A percentile compares a stretch with the other conserved stretches of the same genome.
phyloP scores from a whole-genome alignment of 352 stramenopile species.

The Phytopythium sindhum region DNA sequence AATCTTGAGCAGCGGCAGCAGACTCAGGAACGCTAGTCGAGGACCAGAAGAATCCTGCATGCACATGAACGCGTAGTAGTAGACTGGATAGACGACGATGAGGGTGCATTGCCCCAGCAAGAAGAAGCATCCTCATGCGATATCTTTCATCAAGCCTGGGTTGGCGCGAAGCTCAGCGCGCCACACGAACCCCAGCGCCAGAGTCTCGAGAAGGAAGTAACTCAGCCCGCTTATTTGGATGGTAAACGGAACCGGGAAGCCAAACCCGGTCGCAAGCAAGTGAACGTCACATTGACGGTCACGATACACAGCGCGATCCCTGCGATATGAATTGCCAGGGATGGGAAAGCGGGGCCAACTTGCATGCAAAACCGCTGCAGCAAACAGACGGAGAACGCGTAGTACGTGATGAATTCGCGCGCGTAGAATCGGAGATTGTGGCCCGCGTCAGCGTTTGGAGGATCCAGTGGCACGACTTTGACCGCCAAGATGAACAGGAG shows the following conservation, averaged over 20 bases:
- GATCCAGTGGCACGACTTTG: neutral
- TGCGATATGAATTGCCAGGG: neutral
- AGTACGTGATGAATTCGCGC: neutral
- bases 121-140: neutral
- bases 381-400: neutral
- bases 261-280: neutral
- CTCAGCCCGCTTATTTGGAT: neutral
- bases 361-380: neutral
- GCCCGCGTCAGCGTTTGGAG: neutral
- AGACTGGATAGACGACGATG: conserved; percentile 18
- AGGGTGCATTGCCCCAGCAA: conserved; percentile 10
- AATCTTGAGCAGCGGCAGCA: neutral
- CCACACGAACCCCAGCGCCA: neutral
- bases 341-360: neutral
- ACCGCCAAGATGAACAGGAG: neutral
- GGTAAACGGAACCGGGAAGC: conserved; percentile 3
- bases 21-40: neutral
- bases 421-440: neutral
- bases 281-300: neutral
- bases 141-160: neutral
- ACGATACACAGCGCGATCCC: neutral
- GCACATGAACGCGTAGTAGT: conserved; percentile 16
- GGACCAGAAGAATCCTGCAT: neutral
- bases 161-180: neutral
- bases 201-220: neutral